Evolutionary conservation across 208 protist genomes (phyloP), one percentile per base, ranked within the genome.

Genomic region (Wallacemonas sp.): DNA sequence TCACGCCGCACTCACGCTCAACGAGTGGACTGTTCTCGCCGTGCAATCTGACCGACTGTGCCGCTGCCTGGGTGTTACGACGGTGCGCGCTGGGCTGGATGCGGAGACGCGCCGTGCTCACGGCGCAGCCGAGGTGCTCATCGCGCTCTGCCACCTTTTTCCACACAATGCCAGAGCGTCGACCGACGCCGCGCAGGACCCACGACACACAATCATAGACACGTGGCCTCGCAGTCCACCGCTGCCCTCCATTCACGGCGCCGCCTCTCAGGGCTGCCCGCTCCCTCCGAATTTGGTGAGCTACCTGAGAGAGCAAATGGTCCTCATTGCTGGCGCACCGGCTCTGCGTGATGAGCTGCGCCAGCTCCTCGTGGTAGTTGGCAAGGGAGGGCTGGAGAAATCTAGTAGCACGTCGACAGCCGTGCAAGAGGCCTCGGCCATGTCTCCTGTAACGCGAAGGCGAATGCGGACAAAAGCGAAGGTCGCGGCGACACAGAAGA

Each of bases 51-150:
- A 70, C 26, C 19, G 44, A 9, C 51, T 62, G 9, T 62, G 56
- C n/a, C 24, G 5, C 38, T 27, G 24, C 1, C 49, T 60, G 5
- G 44, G 26, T 2, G 30, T 19, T 2, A 9, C 6, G 14, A 19
- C 47, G 21, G 30, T 38, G 15, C 22, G 19, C 12, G 2, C 9
- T 17, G 63, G 11, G 8, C 31, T 17, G 2, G 45, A 51, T n/a
- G 22, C 47, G n/a, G 27, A 5, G n/a, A 68, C 39, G 2, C 15
- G 30, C 1, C 42, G 56, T 19, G 72, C 59, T 47, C 5, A 44
- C 17, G 47, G 64, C 17, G 73, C 80, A 1, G 74, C 73, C 2
- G 80, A 83, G 65, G 80, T 87, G 19, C 63, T 87, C 14, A 41
- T 83, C 26, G 68, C 72, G 1, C 53, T 87, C 9, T 45, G 72